Percentiles rank a stretch among this genome's conserved stretches.
Conservation (phyloP, 164 flowering plant genomes). For the Magnolia officinalis region DNA sequence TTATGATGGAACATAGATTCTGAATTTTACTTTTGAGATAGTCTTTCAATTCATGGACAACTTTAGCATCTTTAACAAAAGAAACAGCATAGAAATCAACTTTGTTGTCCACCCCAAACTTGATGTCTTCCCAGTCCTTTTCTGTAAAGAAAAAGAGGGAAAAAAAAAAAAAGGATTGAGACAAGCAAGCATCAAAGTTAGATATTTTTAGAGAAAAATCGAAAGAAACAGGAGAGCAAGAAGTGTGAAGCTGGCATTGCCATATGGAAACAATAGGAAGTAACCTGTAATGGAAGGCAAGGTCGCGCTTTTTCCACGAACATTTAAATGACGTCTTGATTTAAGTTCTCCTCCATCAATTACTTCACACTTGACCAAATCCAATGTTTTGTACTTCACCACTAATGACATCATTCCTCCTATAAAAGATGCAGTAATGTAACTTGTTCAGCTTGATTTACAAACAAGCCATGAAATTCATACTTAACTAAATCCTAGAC, state of each 20-base stretch:
- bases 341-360: slow-evolving; percentile 96
- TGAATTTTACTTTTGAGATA: slow-evolving; percentile 70
- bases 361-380: slow-evolving; percentile 75
- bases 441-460: background rate
- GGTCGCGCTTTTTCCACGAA: slow-evolving; percentile 95
- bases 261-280: slow-evolving; percentile 4
- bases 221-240: background rate
- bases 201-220: background rate
- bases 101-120: slow-evolving; percentile 95
- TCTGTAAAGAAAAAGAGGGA: slow-evolving; percentile 40
- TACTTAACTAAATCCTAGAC: background rate
- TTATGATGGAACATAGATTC: slow-evolving; percentile 14
- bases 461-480: background rate
- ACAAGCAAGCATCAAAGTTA: background rate
- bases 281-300: slow-evolving; percentile 95
- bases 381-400: slow-evolving; percentile 80
- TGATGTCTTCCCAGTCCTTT: slow-evolving; percentile 99
- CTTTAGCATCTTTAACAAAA: slow-evolving; percentile 95
- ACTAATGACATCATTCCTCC: slow-evolving; percentile 98
- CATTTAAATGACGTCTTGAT: slow-evolving; percentile 95
- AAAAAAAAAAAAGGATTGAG: too few relatives aligned
- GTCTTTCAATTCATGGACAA: slow-evolving; percentile 86
- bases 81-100: slow-evolving; percentile 99
- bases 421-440: slow-evolving; percentile 15
- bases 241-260: background rate